Evolutionary conservation across 2,329 filamentous ascomycete genomes (phyloP), one percentile per base, ranked within the genome.

Genomic region (Claviceps lovelessii): DNA sequence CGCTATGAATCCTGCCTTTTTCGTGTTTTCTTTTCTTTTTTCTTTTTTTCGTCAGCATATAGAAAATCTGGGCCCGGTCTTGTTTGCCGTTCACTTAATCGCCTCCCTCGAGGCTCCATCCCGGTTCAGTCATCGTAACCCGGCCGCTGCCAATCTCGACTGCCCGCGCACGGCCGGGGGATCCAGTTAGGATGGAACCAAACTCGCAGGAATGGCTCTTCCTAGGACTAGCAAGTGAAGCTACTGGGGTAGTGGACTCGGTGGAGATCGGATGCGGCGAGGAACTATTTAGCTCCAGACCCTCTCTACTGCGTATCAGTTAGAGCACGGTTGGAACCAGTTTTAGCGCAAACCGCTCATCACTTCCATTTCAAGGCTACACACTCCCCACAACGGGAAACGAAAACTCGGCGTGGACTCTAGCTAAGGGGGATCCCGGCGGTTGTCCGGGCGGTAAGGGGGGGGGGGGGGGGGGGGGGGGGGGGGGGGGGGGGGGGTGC

Each of bases 141-240:
- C 29, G 29, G 46, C 28, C 46, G 17, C 15, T 48, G 46, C 23
- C 39, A 52, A 53, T 49, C 37, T 53, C 13, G 28, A 47, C 51
- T 23, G 17, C 48, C 11, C 28, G 52, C 52, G 52, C 55, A 54
- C 55, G 55, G 52, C 13, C 55, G 42, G 23, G 47, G 44, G 45
- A 8, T n/a, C 54, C 54, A 53, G 29, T 29, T 23, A n/a, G n/a
- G 41, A 44, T 49, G 55, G 53, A 41, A 55, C 53, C 39, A 45
- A 49, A 51, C 47, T 57, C 55, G 55, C 53, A 55, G 55, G 50
- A 52, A 55, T 57, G 52, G 47, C 55, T 53, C n/a, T 15, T 47
- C 52, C 47, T 37, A 37, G 55, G 39, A n/a, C 28, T 49, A 52
- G 53, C 44, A 49, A 5, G 29, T 23, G 3, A 47, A 52, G 29